Conservation (phyloP, 2,329 filamentous ascomycete species). For the Trichoderma sp. region DNA sequence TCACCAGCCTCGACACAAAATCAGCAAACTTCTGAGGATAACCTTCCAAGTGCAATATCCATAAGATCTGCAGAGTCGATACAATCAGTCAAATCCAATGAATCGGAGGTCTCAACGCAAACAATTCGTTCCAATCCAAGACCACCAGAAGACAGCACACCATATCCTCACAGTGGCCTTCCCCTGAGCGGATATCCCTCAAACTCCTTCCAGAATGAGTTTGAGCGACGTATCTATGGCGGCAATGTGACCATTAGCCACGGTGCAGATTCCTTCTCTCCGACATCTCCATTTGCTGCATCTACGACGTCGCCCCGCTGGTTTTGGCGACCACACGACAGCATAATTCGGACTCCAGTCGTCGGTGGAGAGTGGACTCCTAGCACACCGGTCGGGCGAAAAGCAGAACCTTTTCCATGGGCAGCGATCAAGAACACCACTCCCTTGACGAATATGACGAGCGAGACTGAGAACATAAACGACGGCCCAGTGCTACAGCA, state of each 20-base stretch:
- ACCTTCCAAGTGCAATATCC: slow-evolving; percentile 25
- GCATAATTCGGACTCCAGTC: slow-evolving; percentile 22
- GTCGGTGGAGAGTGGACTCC: slow-evolving; percentile 19
- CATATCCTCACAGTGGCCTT: slow-evolving; percentile 29
- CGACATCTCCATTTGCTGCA: slow-evolving; percentile 25
- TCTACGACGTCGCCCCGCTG: slow-evolving; percentile 24
- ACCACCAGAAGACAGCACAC: slow-evolving; percentile 33
- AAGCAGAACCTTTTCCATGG: slow-evolving; percentile 29
- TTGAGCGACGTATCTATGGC: slow-evolving; percentile 24
- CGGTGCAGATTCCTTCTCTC: slow-evolving; percentile 9
- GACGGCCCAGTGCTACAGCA: background rate
- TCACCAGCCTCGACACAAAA: slow-evolving; percentile 22
- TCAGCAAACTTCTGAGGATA: slow-evolving; percentile 7
- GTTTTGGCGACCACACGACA: slow-evolving; percentile 27
- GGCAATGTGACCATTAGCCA: slow-evolving; percentile 22
- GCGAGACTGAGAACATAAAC: background rate
- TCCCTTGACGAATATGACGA: background rate
- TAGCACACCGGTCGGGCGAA: slow-evolving; percentile 25
- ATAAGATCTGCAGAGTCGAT: slow-evolving; percentile 25
- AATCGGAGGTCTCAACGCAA: slow-evolving; percentile 26
- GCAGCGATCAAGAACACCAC: slow-evolving; percentile 18
- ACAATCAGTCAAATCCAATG: slow-evolving; percentile 25
- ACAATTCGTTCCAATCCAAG: slow-evolving; percentile 30
- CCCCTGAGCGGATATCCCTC: slow-evolving; percentile 26
- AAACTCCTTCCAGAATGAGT: slow-evolving; percentile 15